phyloP scores from a whole-genome alignment of 495 filamentous ascomycete species.

The Xylaria palmicola region DNA sequence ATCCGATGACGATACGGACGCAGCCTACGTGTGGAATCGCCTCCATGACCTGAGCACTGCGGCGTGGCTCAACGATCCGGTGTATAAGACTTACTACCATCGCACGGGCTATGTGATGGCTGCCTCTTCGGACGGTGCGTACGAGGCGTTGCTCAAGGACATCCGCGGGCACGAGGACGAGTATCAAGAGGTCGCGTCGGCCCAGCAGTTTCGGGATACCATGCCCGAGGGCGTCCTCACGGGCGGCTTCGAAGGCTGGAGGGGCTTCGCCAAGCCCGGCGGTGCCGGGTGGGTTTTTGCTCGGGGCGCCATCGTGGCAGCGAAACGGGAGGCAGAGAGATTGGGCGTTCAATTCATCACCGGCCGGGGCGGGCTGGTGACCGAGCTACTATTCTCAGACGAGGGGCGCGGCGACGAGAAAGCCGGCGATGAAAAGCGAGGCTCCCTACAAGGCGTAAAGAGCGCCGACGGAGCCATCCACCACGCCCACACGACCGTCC shows the following conservation, averaged over 20 bases:
- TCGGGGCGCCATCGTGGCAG: slow-evolving; percentile 44
- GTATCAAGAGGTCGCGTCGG: slow-evolving; percentile 29
- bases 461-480: slow-evolving; percentile 35
- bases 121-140: slow-evolving; percentile 34
- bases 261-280: slow-evolving; percentile 43
- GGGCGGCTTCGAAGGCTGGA: slow-evolving; percentile 51
- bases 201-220: slow-evolving; percentile 48
- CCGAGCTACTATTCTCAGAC: slow-evolving; percentile 37
- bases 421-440: slow-evolving; percentile 20
- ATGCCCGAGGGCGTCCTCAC: slow-evolving; percentile 54
- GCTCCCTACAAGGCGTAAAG: slow-evolving; percentile 12
- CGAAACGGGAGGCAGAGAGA: slow-evolving; percentile 41
- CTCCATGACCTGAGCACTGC: slow-evolving; percentile 39
- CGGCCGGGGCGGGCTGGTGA: slow-evolving; percentile 40
- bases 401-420: slow-evolving; percentile 17
- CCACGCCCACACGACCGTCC: slow-evolving; percentile 31
- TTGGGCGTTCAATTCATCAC: slow-evolving; percentile 48
- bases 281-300: slow-evolving; percentile 55
- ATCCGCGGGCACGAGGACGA: slow-evolving; percentile 39
- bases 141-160: slow-evolving; percentile 29
- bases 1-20: slow-evolving; percentile 25
- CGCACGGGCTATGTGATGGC: slow-evolving; percentile 47
- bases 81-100: slow-evolving; percentile 52
- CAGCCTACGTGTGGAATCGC: slow-evolving; percentile 36
- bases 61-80: slow-evolving; percentile 48